Evolutionary conservation across 2,329 filamentous ascomycete species (phyloP).

Genomic region (Calycina herbarum): DNA sequence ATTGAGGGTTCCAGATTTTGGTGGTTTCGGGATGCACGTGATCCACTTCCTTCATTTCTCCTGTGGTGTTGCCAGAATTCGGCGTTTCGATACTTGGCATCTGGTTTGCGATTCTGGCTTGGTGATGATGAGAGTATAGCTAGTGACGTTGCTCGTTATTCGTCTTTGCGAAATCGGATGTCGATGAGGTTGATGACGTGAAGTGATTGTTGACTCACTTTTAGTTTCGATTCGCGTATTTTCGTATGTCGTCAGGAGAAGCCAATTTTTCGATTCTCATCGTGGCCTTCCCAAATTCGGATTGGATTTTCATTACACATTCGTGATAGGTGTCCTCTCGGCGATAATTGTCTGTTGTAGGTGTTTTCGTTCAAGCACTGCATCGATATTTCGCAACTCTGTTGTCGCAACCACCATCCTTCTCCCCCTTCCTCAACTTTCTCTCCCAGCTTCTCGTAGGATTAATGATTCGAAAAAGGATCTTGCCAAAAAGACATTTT

Average conservation of each 20-base stretch:
- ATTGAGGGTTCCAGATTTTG: too few relatives aligned
- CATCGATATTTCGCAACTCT: too few relatives aligned
- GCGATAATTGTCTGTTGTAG: too few relatives aligned
- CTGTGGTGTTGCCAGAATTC: not conserved
- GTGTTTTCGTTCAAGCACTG: not conserved
- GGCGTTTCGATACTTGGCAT: not conserved
- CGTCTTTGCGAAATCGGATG: not conserved
- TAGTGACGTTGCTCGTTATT: not conserved
- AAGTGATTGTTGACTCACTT: not conserved
- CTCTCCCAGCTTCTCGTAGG: not conserved
- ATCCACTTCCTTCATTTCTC: not conserved
- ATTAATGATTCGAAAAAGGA: not conserved
- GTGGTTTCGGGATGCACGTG: not conserved
- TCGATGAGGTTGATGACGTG: not conserved
- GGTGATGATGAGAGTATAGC: not conserved
- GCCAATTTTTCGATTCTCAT: not conserved
- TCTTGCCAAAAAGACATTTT: not conserved
- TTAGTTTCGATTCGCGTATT: not conserved
- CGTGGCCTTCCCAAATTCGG: too few relatives aligned
- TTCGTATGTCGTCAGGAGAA: not conserved
- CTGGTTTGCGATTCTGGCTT: not conserved
- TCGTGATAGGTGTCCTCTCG: too few relatives aligned
- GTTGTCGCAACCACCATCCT: not conserved
- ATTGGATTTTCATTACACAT: too few relatives aligned
- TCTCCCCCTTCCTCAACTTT: not conserved